A percentile compares a stretch with the other conserved stretches of the same genome.
These are phyloP conservation scores for Sicyos baderoa DNA, from an alignment of 306 rosid species.

Conservation along the genomic window DNA sequence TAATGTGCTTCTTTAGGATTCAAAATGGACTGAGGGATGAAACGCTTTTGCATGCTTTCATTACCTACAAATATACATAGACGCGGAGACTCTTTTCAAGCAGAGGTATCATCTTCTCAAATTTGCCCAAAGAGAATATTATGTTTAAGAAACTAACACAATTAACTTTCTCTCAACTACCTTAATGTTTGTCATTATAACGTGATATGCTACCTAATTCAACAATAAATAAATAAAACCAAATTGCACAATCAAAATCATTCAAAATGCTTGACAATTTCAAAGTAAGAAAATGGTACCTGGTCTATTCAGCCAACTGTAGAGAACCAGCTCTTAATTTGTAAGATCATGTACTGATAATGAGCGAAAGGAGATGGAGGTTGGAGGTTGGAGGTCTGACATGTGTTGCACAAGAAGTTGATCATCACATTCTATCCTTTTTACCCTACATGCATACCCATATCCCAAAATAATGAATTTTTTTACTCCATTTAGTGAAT, in stretches of 20 bases:
- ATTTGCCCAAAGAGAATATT: constrained; percentile 11
- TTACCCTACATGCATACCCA: not conserved
- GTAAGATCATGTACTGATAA: not conserved
- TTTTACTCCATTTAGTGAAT: not conserved
- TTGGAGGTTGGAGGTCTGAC: constrained; percentile 8
- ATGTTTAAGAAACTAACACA: not conserved
- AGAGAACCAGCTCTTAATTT: constrained; percentile 1
- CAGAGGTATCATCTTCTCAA: not conserved
- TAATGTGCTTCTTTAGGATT: constrained; percentile 12
- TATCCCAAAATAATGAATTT: not conserved
- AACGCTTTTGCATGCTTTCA: constrained; percentile 16
- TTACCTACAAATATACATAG: constrained; percentile 11
- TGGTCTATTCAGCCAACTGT: not conserved
- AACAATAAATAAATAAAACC: not conserved
- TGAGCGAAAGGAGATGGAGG: not conserved
- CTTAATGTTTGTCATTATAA: not conserved
- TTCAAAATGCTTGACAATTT: not conserved
- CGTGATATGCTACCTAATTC: constrained; percentile 6
- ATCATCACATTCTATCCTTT: not conserved
- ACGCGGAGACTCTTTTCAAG: constrained; percentile 11
- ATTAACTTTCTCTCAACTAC: not conserved
- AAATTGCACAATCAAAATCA: constrained; percentile 4
- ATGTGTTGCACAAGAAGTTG: constrained; percentile 2
- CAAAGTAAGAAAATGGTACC: not conserved
- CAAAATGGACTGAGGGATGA: constrained; percentile 6